Evolutionary conservation across 768 basidiomycete genomes (phyloP).

Genomic region (Pulveroboletus ravenelii): DNA sequence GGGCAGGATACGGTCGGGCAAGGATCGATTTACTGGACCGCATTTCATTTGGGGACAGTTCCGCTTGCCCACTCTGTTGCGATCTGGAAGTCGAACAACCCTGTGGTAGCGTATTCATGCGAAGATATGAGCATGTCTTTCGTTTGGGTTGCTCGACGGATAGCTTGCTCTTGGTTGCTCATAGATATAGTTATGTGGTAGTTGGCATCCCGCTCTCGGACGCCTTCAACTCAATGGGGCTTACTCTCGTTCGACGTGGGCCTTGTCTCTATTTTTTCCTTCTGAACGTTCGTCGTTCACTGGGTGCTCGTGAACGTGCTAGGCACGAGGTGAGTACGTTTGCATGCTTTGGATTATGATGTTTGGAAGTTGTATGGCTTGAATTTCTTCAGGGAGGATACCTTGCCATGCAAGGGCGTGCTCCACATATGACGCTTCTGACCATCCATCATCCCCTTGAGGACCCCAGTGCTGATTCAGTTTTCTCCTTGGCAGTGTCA

Average conservation of each 20-base stretch:
- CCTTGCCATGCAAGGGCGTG: conserved; percentile 51
- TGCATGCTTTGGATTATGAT: conserved; percentile 43
- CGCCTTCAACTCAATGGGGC: conserved; percentile 84
- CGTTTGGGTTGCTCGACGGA: conserved; percentile 40
- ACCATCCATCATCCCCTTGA: neutral
- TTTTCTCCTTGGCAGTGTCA: neutral
- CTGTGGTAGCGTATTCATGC: conserved; percentile 45
- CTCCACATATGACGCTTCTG: conserved; percentile 70
- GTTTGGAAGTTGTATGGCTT: conserved; percentile 45
- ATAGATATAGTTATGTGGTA: conserved; percentile 89
- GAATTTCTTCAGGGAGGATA: conserved; percentile 96
- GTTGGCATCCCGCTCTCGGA: conserved; percentile 35
- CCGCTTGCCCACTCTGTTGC: conserved; percentile 59
- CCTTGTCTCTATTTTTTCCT: conserved; percentile 35
- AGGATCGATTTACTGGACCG: conserved; percentile 40
- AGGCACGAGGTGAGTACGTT: conserved; percentile 20
- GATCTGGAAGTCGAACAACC: conserved; percentile 32
- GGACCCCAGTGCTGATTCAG: conserved; percentile 6
- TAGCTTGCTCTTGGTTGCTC: conserved; percentile 60
- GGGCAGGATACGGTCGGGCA: conserved; percentile 45
- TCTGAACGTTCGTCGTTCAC: conserved; percentile 50
- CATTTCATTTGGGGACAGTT: conserved; percentile 18
- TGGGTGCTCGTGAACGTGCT: conserved; percentile 13
- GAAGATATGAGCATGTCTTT: conserved; percentile 72
- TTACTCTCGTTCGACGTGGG: conserved; percentile 73